Base-by-base conservation (phyloP, 306 rosid genomes). In the Inga oerstediana region DNA sequence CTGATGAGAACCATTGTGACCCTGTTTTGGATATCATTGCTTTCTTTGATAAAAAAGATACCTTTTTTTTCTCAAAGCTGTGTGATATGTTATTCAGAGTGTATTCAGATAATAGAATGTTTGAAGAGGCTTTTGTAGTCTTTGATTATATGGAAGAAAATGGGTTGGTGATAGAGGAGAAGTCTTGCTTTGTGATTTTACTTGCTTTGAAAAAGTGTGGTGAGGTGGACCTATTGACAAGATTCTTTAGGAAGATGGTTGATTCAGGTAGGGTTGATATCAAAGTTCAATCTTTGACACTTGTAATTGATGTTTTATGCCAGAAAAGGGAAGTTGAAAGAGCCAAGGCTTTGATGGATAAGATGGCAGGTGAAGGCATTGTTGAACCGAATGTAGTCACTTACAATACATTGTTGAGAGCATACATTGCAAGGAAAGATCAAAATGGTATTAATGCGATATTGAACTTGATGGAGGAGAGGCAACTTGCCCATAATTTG, bases 41-140 rank as follows among this genome's bases (percentile, higher is more conserved):
- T 75, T 86, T 87, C 85, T 68, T 89, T 65, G 90, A 88, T 44
- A 64, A 78, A n/a, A 84, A 74, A 32, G 88, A 82, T 8, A 61
- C 87, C 3, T 35, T 37, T 12, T 90, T 92, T 78, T 79, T 88
- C 46, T 85, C 51, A 83, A 91, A 77, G 72, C 76, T 95, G 10
- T 92, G 90, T 76, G 98, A 95, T 77, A 92, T 95, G 97, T 45
- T 93, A 27, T 83, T 95, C n/a, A 87, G 95, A 86, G 93, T 91
- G 39, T 92, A 90, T 76, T 79, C 83, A 20, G 92, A 90, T 72
- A 87, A 84, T 54, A 68, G 79, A 51, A 81, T 92, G 97, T 89
- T 92, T 56, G 77, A 83, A n/a, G 91, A 87, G 66, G 97, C 98
- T 10, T 52, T 89, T 16, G 39, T 43, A 61, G 89, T 93, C 77